A percentile compares a stretch with the other conserved stretches of the same genome.
These are phyloP conservation scores for Isoetes taiwanensis DNA, from an alignment of 75 land plant species.

Conservation along the genomic window DNA sequence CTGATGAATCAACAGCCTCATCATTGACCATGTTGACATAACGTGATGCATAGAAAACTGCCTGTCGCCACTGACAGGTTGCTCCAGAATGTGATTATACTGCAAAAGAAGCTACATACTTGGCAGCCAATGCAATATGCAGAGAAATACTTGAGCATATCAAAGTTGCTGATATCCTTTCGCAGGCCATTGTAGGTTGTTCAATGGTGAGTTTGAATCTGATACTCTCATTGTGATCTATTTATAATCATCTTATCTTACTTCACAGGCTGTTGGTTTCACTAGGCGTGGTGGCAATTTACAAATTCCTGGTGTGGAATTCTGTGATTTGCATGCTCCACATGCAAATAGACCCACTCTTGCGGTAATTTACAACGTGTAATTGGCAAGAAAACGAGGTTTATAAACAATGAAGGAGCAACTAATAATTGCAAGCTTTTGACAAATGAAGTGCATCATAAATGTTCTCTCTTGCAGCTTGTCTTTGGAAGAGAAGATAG, in stretches of 20 bases:
- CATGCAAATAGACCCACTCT: neutral
- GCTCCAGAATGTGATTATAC: constrained; percentile 14
- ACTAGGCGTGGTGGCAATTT: constrained; percentile 18
- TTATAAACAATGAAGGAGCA: neutral
- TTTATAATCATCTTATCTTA: neutral
- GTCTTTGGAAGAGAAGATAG: constrained; percentile 26
- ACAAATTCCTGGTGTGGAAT: constrained; percentile 7
- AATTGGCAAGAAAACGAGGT: too few relatives aligned
- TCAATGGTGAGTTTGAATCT: too few relatives aligned
- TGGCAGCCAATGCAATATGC: constrained; percentile 18
- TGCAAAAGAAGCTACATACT: constrained; percentile 13
- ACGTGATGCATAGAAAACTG: too few relatives aligned
- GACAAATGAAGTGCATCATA: neutral
- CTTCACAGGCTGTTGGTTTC: constrained; percentile 21
- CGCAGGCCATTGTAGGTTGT: constrained; percentile 17
- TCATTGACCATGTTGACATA: too few relatives aligned
- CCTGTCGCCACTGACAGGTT: too few relatives aligned
- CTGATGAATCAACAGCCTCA: too few relatives aligned
- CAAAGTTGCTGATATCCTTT: constrained; percentile 6
- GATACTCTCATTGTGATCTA: neutral
- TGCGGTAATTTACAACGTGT: constrained; percentile 21
- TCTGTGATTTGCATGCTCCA: constrained; percentile 11
- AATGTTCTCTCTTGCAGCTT: constrained; percentile 13
- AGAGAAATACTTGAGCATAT: constrained; percentile 6
- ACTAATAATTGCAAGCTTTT: neutral